Base-by-base conservation (phyloP, 2,329 filamentous ascomycete species). In the Pseudocercospora fijiensis region DNA sequence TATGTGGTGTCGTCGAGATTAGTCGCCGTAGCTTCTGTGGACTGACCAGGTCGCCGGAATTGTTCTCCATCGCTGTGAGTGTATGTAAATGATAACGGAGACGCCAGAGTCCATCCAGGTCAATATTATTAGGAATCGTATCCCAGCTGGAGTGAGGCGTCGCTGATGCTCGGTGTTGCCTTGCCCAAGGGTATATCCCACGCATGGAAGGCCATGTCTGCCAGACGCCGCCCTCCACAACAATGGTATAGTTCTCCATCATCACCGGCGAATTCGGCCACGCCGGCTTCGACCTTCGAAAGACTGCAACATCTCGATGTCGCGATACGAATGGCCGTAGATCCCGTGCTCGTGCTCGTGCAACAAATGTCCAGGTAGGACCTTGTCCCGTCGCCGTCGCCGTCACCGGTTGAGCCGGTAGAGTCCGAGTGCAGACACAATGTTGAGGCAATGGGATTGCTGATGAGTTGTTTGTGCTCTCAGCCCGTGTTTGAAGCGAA, bases 11-110 rank as follows among this genome's bases (percentile, higher is more conserved):
- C 57, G 37, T 49, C 47, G 26, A 20, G 16, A 47, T 45, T 58
- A 37, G 26, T 49, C 47, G 37, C 41, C 26, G 57, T 58, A 30
- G 57, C 22, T 28, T 18, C 16, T 41, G 57, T 30, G 37, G 27
- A 58, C 3, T n/a, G 43, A 37, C 57, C 57, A 30, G 57, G 57
- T 58, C 26, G 43, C 33, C 37, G 57, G 57, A 58, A 47, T 47
- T 58, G n/a, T 58, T 47, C 41, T 47, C 57, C 37, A 28, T 26
- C 13, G 16, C 18, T 11, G 22, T 16, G 41, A 49, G 33, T 30
- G 43, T 56, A 18, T n/a, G n/a, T 58, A 47, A 30, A 30, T 30
- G 37, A 58, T 58, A 28, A 47, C 24, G 57, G 41, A 58, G 37
- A 26, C 47, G 57, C 37, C 41, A 30, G 45, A n/a, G n/a, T n/a